Conservation (phyloP, 371 early-diverging fungal genomes). For the Mortierella sp. region DNA sequence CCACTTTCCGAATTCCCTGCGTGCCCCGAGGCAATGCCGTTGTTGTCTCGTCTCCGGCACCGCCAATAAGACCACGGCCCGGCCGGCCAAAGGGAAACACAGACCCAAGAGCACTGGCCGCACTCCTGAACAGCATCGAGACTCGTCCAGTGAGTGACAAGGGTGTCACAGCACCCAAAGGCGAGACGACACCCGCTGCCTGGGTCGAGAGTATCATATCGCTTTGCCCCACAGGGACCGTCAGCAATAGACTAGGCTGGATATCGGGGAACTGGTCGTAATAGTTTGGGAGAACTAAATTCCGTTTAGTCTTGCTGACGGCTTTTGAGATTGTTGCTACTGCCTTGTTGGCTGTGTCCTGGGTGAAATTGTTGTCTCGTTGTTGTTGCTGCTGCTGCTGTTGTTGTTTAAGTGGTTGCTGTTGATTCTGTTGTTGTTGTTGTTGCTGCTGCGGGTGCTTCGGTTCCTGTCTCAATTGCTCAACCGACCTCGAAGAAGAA, state of each 20-base stretch:
- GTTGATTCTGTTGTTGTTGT: slow-evolving; percentile 5
- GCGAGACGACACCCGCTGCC: neutral
- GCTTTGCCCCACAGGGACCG: slow-evolving; percentile 27
- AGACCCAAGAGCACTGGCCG: slow-evolving; percentile 31
- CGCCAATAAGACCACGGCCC: neutral
- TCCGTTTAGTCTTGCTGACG: slow-evolving; percentile 23
- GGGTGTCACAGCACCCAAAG: neutral
- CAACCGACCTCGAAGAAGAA: neutral
- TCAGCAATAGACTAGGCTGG: slow-evolving; percentile 31
- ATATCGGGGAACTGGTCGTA: slow-evolving; percentile 55
- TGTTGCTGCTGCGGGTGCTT: neutral
- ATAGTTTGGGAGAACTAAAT: slow-evolving; percentile 44
- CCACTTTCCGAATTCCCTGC: slow-evolving; percentile 62
- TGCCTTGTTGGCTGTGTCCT: slow-evolving; percentile 19
- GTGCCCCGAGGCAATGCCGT: slow-evolving; percentile 26
- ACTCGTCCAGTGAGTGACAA: slow-evolving; percentile 20
- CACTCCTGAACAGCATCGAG: slow-evolving; percentile 28
- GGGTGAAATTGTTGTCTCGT: neutral
- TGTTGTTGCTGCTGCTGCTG: slow-evolving; percentile 1
- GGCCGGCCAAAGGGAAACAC: slow-evolving; percentile 18
- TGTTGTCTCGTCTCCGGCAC: neutral
- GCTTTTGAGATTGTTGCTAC: slow-evolving; percentile 36
- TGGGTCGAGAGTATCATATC: slow-evolving; percentile 23
- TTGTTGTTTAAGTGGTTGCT: neutral
- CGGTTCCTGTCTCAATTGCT: neutral